Evolutionary conservation across 2,329 filamentous ascomycete species (phyloP), one percentile per base, ranked within the genome.

Genomic region (Eurotiales sp.): DNA sequence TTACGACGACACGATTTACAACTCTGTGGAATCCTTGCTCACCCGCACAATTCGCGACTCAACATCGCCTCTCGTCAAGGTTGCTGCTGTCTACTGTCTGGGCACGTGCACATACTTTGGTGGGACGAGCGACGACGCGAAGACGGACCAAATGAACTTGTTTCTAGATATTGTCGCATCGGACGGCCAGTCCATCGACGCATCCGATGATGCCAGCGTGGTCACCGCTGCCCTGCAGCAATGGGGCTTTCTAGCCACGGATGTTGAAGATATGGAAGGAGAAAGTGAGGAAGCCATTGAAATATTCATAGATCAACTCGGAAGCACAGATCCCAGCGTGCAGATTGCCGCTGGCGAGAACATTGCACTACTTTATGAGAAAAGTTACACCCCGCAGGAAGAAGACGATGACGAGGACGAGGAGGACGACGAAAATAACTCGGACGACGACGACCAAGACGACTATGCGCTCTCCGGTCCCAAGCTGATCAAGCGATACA

Each of bases 291-390:
- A 82, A 23, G 86, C 88, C 14, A 80, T 93, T 60, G 87, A 93
- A 48, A 84, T 86, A 2, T 90, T 96, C 59, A 84, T 88, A 37
- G 90, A 95, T 43, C 90, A 95, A 68, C 84, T 96, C 15, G 84
- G 91, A 54, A 90, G 87, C 65, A 77, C 77, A 27, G 84, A 90
- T 53, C 74, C 83, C 1, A 75, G 80, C 8, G 87, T 95, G 1
- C 88, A 93, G 62, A 83, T 89, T 41, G 83, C 86, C 3, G 86
- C 89, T 0, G 89, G 86, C 3, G 82, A 86, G 62, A 88, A 88
- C 65, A 90, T 95, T 53, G 90, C 90, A 0, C 75, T 95, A 8
- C 76, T 95, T 10, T 92, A 88, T 61, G 90, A 96, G 67, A 86
- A 87, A 55, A 81, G 79, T 53, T 83, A 80, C 65, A 81, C 78